Percentiles rank a stretch among this genome's conserved stretches.
These are phyloP conservation scores for Peronospora belbahrii DNA, from an alignment of 352 stramenopile genomes.

Conservation along the genomic window DNA sequence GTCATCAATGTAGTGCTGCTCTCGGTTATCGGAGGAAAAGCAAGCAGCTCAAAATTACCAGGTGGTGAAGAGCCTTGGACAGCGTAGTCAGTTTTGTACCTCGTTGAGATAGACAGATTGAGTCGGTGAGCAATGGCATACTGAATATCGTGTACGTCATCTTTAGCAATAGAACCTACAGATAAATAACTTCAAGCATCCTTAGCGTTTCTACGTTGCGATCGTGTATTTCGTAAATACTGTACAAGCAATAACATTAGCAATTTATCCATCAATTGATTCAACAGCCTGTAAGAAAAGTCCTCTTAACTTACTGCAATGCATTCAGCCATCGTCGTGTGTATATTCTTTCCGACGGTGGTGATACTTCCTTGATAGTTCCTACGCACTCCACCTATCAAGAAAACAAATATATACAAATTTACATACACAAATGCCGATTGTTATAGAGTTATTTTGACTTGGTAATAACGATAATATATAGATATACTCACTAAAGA, in stretches of 20 bases:
- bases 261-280: background rate
- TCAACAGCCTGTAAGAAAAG: background rate
- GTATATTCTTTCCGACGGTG: conserved; percentile 8
- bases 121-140: background rate
- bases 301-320: conserved; percentile 19
- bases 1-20: background rate
- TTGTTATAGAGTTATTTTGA: too few relatives aligned
- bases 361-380: conserved; percentile 19
- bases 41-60: conserved; percentile 15
- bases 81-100: conserved; percentile 16
- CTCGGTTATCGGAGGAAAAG: conserved; percentile 11
- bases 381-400: conserved; percentile 36
- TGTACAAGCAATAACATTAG: conserved; percentile 10
- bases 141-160: background rate
- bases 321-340: conserved; percentile 29
- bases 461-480: too few relatives aligned
- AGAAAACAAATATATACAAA: background rate
- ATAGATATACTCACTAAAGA: conserved; percentile 19
- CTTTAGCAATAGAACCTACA: conserved; percentile 28
- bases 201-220: conserved; percentile 51
- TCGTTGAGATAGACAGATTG: conserved; percentile 1
- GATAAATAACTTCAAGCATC: conserved; percentile 48
- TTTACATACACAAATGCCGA: too few relatives aligned
- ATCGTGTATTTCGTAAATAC: conserved; percentile 37
- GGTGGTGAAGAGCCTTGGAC: conserved; percentile 1